Conservation (phyloP, 164 flowering plant species). For the Paratinospora sagittata region DNA sequence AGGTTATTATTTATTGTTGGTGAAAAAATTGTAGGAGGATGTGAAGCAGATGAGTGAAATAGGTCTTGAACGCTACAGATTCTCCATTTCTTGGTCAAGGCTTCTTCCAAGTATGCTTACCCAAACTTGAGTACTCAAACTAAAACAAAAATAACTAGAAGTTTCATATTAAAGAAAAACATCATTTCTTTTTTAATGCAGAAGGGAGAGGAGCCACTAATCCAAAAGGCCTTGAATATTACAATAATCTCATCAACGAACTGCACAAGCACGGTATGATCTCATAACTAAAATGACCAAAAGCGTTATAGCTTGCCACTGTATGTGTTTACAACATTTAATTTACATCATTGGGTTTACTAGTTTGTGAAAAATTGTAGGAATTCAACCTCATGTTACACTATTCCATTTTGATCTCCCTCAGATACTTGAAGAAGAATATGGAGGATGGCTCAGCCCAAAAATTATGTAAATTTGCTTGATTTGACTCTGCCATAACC, state of each 20-base stretch:
- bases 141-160: too few relatives aligned
- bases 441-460: constrained; percentile 13
- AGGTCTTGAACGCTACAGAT: constrained; percentile 44
- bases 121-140: neutral
- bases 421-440: constrained; percentile 27
- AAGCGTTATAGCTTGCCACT: neutral
- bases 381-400: constrained; percentile 26
- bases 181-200: constrained; percentile 5
- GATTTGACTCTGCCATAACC: too few relatives aligned
- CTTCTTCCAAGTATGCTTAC: constrained; percentile 35
- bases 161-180: neutral
- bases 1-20: neutral
- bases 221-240: constrained; percentile 16
- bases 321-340: neutral
- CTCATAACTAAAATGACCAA: too few relatives aligned
- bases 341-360: neutral
- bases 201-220: constrained; percentile 40
- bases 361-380: constrained; percentile 5
- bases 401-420: constrained; percentile 23
- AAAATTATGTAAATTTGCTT: constrained; percentile 20
- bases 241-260: constrained; percentile 11
- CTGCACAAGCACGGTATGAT: neutral
- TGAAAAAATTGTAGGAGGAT: constrained; percentile 36
- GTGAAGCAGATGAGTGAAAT: constrained; percentile 45
- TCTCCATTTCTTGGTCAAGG: constrained; percentile 56